phyloP scores from a whole-genome alignment of 2,329 filamentous ascomycete genomes.

The Fonsecaea pedrosoi region DNA sequence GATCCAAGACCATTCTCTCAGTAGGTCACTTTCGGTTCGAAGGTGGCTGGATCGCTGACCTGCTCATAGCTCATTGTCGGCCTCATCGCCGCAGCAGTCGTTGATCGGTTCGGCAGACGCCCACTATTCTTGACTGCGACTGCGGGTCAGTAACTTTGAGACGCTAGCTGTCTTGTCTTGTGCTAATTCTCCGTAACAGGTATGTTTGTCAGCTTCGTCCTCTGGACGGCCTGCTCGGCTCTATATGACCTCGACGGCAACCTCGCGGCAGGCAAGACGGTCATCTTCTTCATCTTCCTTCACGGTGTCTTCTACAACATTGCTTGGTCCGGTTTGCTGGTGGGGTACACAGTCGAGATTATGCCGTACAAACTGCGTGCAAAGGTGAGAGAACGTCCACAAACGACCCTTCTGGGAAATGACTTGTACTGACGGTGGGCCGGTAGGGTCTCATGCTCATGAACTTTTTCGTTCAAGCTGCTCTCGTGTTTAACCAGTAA shows the following conservation, averaged over 20 bases:
- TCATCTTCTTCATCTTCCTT: conserved; percentile 50
- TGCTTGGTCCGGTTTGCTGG: conserved; percentile 46
- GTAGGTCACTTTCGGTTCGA: conserved; percentile 44
- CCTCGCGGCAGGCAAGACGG: conserved; percentile 46
- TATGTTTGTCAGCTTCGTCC: conserved; percentile 50
- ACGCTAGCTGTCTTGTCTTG: neutral
- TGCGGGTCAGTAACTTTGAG: conserved; percentile 24
- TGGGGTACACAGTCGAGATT: conserved; percentile 56
- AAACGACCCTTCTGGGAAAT: neutral
- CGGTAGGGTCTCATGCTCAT: conserved; percentile 42
- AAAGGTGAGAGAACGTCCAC: conserved; percentile 41
- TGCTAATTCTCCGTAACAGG: conserved; percentile 45
- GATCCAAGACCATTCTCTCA: conserved; percentile 23
- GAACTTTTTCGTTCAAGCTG: conserved; percentile 34
- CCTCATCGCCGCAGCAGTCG: conserved; percentile 61
- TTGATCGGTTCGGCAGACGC: conserved; percentile 63
- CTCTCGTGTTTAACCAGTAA: conserved; percentile 30
- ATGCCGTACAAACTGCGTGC: conserved; percentile 57
- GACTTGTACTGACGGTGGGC: neutral
- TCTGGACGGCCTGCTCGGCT: conserved; percentile 52
- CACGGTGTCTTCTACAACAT: conserved; percentile 52
- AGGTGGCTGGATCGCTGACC: conserved; percentile 25
- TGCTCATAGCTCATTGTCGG: conserved; percentile 57
- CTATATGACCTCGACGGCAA: conserved; percentile 45
- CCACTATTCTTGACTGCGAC: conserved; percentile 60